Evolutionary conservation across 2,329 filamentous ascomycete species (phyloP).

Genomic region (Venturiaceae sp.): DNA sequence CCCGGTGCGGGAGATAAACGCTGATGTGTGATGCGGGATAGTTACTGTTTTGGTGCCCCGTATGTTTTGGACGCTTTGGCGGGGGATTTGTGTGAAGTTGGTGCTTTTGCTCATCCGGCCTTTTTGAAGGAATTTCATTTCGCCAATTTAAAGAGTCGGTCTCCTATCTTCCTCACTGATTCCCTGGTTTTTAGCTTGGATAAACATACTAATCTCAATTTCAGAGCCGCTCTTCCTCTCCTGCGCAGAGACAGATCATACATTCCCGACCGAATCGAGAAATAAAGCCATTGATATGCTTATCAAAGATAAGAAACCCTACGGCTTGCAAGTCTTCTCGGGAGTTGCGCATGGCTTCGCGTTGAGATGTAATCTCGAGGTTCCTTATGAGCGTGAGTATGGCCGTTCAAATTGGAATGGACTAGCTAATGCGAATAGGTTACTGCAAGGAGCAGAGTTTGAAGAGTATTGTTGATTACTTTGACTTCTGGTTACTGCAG

Average conservation of each 20-base stretch:
- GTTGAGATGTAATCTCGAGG: constrained; percentile 27
- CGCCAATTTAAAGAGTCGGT: constrained; percentile 21
- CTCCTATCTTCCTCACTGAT: not conserved
- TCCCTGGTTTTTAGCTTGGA: too few species aligned
- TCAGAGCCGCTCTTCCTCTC: constrained; percentile 33
- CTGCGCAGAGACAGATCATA: constrained; percentile 36
- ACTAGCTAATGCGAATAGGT: not conserved
- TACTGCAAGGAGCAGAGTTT: constrained; percentile 21
- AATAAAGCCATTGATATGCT: constrained; percentile 34
- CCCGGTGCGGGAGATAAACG: too few species aligned
- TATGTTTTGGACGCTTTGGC: constrained; percentile 36
- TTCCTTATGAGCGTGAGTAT: constrained; percentile 32
- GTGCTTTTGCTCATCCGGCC: constrained; percentile 43
- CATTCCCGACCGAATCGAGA: constrained; percentile 29
- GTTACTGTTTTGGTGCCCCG: constrained; percentile 28
- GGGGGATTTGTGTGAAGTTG: constrained; percentile 25
- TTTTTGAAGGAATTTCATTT: constrained; percentile 40
- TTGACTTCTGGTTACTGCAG: constrained; percentile 12
- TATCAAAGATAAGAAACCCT: constrained; percentile 25
- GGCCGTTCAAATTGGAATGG: not conserved
- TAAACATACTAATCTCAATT: not conserved
- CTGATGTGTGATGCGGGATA: not conserved
- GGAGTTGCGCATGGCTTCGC: constrained; percentile 26
- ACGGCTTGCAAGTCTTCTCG: constrained; percentile 22
- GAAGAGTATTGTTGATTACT: constrained; percentile 16